A percentile compares a stretch with the other conserved stretches of the same genome.
phyloP scores from a whole-genome alignment of 441 rosid species.

The Jatropha podagrica region DNA sequence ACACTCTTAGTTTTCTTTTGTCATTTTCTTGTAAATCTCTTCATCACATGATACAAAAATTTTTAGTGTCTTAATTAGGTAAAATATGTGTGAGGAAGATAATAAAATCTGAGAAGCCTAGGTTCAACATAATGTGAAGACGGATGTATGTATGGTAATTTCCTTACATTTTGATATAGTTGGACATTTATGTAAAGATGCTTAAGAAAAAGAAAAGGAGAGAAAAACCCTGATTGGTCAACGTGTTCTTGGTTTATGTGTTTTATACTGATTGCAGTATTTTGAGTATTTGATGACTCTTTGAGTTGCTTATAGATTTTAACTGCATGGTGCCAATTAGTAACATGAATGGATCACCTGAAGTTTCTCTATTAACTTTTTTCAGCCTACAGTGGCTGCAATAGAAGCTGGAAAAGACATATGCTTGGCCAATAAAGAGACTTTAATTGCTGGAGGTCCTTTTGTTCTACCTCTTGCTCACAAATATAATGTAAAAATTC shows the following conservation, averaged over 20 bases:
- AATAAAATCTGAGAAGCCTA: not conserved
- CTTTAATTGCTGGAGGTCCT: slow-evolving; percentile 94
- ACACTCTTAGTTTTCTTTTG: not conserved
- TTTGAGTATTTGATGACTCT: not conserved
- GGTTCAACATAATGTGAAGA: not conserved
- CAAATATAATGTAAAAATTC: slow-evolving; percentile 85
- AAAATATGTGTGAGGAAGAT: not conserved
- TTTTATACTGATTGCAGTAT: not conserved
- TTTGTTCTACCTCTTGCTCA: slow-evolving; percentile 94
- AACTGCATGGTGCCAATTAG: slow-evolving; percentile 2
- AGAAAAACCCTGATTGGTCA: not conserved
- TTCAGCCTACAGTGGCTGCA: slow-evolving; percentile 93
- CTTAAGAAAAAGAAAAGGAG: not conserved
- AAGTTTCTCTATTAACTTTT: slow-evolving; percentile 3
- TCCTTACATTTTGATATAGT: not conserved
- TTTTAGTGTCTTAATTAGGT: not conserved
- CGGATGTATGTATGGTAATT: not conserved
- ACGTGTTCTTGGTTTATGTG: not conserved
- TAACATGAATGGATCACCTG: slow-evolving; percentile 15
- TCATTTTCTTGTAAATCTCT: not conserved
- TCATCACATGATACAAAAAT: not conserved
- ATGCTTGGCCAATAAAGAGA: slow-evolving; percentile 94
- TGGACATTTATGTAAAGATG: not conserved
- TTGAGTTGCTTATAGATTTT: slow-evolving; percentile 4
- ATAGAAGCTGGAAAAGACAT: slow-evolving; percentile 96